Percentiles rank a stretch among this genome's conserved stretches.
Evolutionary conservation across 2,329 filamentous ascomycete species (phyloP).

Genomic region (Ophiostoma populinum): DNA sequence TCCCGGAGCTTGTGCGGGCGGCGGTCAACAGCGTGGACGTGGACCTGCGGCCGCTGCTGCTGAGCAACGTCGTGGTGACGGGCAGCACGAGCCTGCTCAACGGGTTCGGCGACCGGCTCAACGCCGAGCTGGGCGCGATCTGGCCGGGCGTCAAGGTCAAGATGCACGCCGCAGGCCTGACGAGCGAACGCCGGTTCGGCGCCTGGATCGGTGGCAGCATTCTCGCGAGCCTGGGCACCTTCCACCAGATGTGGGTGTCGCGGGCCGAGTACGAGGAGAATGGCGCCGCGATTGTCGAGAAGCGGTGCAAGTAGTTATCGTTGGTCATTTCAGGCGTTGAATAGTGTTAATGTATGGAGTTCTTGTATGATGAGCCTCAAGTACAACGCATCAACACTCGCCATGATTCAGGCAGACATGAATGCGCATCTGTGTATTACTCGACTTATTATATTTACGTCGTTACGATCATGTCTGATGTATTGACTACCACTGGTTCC

Average conservation of each 20-base stretch:
- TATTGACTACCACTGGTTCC: conserved; percentile 44
- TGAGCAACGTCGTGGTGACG: conserved; percentile 84
- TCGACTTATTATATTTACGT: too few relatives aligned
- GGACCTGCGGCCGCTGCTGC: conserved; percentile 66
- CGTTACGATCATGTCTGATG: too few relatives aligned
- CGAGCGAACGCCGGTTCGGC: conserved; percentile 73
- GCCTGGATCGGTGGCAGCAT: conserved; percentile 97
- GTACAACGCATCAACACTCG: too few relatives aligned
- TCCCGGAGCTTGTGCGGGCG: conserved; percentile 65
- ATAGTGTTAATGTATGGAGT: too few relatives aligned
- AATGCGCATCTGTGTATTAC: too few relatives aligned
- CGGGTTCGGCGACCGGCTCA: conserved; percentile 80
- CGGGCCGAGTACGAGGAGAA: conserved; percentile 97
- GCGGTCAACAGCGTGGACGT: conserved; percentile 70
- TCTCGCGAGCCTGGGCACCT: conserved; percentile 82
- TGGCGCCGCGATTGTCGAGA: conserved; percentile 78
- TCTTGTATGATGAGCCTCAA: too few relatives aligned
- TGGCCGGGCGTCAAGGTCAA: conserved; percentile 79
- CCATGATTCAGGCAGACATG: too few relatives aligned
- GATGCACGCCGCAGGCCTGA: conserved; percentile 71
- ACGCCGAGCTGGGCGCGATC: conserved; percentile 62
- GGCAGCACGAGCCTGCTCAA: conserved; percentile 76
- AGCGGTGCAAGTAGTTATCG: conserved; percentile 87
- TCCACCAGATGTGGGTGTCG: conserved; percentile 99
- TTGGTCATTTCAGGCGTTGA: too few relatives aligned